Evolutionary conservation across 2,329 filamentous ascomycete genomes (phyloP).

Genomic region (Ophiostoma piceae): DNA sequence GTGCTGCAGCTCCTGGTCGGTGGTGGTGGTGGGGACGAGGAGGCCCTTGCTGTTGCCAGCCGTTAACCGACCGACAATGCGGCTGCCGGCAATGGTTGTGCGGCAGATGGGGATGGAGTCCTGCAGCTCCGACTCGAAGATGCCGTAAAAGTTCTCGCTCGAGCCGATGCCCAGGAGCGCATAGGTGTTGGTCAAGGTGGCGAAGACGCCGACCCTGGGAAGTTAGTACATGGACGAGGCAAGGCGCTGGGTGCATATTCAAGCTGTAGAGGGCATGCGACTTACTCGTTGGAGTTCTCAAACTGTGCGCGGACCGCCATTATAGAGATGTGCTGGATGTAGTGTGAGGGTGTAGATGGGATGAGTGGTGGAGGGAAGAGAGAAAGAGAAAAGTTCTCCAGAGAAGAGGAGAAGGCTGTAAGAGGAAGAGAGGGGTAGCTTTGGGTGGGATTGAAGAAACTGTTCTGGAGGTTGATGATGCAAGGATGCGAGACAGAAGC

Average conservation of each 20-base stretch:
- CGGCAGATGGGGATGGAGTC: conserved; percentile 96
- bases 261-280: conserved; percentile 28
- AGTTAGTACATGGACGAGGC: conserved; percentile 10
- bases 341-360: not conserved
- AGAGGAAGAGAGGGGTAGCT: not conserved
- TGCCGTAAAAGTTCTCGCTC: conserved; percentile 98
- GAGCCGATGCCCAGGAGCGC: conserved; percentile 89
- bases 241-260: not conserved
- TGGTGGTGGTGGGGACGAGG: conserved; percentile 90
- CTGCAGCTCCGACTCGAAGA: conserved; percentile 96
- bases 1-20: conserved; percentile 97
- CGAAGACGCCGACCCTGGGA: conserved; percentile 84
- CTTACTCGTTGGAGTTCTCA: conserved; percentile 87
- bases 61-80: conserved; percentile 92
- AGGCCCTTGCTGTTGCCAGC: conserved; percentile 96
- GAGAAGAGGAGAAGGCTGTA: not conserved
- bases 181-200: conserved; percentile 95
- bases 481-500: not conserved
- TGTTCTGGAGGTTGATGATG: not conserved
- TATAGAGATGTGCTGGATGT: conserved; percentile 29
- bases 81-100: conserved; percentile 91
- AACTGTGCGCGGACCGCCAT: conserved; percentile 72
- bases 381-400: not conserved
- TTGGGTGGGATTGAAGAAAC: not conserved
- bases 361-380: not conserved